These are phyloP conservation scores for Wickerhamiella cacticola DNA, from an alignment of 805 yeast genomes.

Conservation along the genomic window DNA sequence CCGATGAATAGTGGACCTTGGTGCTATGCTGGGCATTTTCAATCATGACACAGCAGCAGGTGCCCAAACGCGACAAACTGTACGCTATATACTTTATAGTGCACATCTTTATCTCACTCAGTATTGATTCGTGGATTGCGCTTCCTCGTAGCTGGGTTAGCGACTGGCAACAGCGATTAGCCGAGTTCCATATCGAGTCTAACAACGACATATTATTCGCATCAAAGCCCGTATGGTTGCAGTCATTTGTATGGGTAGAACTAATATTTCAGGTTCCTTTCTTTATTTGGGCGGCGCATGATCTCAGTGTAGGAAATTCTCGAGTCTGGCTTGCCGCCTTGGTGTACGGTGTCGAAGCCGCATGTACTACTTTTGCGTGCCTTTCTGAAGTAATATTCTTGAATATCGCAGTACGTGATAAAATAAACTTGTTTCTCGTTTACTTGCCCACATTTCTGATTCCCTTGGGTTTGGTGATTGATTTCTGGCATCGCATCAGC, in stretches of 20 bases:
- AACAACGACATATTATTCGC: constrained; percentile 64
- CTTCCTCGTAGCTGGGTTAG: constrained; percentile 43
- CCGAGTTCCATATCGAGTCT: constrained; percentile 45
- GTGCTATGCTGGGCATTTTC: too few relatives aligned
- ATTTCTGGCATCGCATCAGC: constrained; percentile 26
- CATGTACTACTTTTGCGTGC: constrained; percentile 67
- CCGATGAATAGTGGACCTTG: too few relatives aligned
- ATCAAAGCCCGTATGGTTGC: constrained; percentile 59
- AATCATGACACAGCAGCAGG: neutral
- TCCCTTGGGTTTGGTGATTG: constrained; percentile 46
- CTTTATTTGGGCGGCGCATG: constrained; percentile 38
- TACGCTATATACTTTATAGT: constrained; percentile 32
- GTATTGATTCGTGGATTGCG: constrained; percentile 63
- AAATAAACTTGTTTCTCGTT: constrained; percentile 36
- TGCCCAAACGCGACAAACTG: constrained; percentile 17
- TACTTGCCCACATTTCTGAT: constrained; percentile 64
- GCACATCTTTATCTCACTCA: constrained; percentile 64
- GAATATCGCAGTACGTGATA: constrained; percentile 31
- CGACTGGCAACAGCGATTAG: constrained; percentile 38
- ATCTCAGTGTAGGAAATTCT: constrained; percentile 27
- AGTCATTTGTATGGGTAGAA: constrained; percentile 60
- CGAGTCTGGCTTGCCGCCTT: constrained; percentile 36
- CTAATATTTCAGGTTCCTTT: constrained; percentile 67
- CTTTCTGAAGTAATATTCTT: constrained; percentile 26
- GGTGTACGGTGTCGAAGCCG: constrained; percentile 73